A percentile compares a stretch with the other conserved stretches of the same genome.
Conservation (phyloP, 768 basidiomycete species). For the Lactarius tabidus region DNA sequence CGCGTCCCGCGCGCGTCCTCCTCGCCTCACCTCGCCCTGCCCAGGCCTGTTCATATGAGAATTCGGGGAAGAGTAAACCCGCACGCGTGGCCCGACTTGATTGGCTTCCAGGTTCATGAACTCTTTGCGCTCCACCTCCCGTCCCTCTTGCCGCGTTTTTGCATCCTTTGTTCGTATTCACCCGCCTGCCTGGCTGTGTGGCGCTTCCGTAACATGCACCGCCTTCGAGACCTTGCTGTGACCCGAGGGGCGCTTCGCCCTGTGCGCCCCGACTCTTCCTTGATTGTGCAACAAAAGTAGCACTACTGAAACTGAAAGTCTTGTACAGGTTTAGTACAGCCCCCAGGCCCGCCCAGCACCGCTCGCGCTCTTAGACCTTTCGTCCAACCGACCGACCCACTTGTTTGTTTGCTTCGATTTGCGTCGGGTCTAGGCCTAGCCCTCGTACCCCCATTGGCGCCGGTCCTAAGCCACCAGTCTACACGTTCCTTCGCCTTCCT, state of each 20-base stretch:
- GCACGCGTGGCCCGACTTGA: not conserved
- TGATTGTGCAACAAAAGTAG: not conserved
- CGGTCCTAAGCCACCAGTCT: not conserved
- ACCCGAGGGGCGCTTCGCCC: not conserved
- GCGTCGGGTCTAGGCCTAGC: not conserved
- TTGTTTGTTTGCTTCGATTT: not conserved
- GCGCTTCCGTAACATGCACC: not conserved
- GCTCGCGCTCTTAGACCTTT: not conserved
- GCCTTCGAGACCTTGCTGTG: not conserved
- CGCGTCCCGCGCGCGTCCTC: not conserved
- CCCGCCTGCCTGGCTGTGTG: not conserved
- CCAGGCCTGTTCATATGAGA: not conserved
- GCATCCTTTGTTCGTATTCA: not conserved
- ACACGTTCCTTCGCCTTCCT: not conserved
- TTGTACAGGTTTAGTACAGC: not conserved
- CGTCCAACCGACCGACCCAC: no score
- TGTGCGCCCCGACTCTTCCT: not conserved
- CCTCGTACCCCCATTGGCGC: not conserved
- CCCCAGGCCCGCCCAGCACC: not conserved
- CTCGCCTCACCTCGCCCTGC: not conserved
- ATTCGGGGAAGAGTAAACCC: no score
- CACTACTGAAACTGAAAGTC: not conserved
- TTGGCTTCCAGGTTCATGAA: not conserved
- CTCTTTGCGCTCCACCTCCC: not conserved
- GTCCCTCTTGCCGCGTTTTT: not conserved